Conservation (phyloP, 768 basidiomycete species). For the Tylopilus rubrobrunneus region DNA sequence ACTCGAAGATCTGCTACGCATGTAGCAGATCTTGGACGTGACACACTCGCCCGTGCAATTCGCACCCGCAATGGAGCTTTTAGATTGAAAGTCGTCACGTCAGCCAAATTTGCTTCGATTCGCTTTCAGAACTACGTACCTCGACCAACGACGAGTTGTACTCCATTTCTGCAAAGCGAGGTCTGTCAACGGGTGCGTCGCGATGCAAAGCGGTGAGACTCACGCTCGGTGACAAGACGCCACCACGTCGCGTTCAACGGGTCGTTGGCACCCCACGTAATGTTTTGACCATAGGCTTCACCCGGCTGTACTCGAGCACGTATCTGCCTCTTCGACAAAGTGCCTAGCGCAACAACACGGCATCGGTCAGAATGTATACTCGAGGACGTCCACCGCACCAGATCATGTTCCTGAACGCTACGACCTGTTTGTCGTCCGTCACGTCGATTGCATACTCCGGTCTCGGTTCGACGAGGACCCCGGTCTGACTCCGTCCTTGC, state of each 20-base stretch:
- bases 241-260: conserved; percentile 76
- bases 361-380: too few relatives aligned
- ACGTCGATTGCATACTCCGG: too few relatives aligned
- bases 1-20: conserved; percentile 37
- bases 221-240: conserved; percentile 66
- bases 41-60: background rate
- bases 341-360: too few relatives aligned
- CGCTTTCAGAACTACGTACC: conserved; percentile 8
- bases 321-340: conserved; percentile 22
- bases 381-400: too few relatives aligned
- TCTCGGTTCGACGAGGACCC: too few relatives aligned
- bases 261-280: conserved; percentile 54
- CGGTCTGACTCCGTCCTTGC: too few relatives aligned
- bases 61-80: background rate
- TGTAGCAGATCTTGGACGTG: conserved; percentile 64
- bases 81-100: background rate
- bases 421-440: too few relatives aligned
- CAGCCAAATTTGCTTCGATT: background rate
- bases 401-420: too few relatives aligned
- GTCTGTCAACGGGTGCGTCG: background rate
- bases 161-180: conserved; percentile 19
- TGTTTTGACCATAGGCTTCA: conserved; percentile 50
- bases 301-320: conserved; percentile 59
- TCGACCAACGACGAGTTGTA: conserved; percentile 18
- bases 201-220: background rate